Evolutionary conservation across 2,329 filamentous ascomycete species (phyloP), one percentile per base, ranked within the genome.

Genomic region (Graphiopsis chlorocephala): DNA sequence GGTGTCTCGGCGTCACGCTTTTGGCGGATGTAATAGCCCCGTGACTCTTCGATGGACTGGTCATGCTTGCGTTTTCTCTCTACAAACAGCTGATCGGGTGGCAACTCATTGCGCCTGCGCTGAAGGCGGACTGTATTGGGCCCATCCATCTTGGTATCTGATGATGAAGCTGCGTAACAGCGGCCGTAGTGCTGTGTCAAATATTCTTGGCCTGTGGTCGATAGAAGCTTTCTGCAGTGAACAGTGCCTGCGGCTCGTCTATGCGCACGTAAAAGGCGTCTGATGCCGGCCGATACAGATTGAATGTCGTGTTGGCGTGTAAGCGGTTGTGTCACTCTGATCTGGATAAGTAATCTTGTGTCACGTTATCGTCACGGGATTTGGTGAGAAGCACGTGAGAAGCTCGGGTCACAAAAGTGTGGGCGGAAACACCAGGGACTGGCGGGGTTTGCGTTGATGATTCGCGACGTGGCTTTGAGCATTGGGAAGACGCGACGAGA

Each of bases 91-190:
- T 67, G 64, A 42, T 73, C 71, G 15, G 72, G 72, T 2, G 69
- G 70, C 23, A 66, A 65, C 42, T 75, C 72, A 57, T 66, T 63
- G 26, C 68, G 61, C 63, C 71, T 72, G 42, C 73, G 72, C 68
- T 75, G 73, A 45, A 75, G 63, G 47, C 68, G 68, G 15, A 75
- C 66, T 15, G 67, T 63, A n/a, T 65, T 62, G 31, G 73, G 73
- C 12, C 68, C 72, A 7, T 66, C 67, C 69, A 68, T 70, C n/a
- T 63, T 29, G 62, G 12, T n/a, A 12, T 6, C 23, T 5, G 17
- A 7, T 31, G 10, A n/a, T 2, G 12, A 20, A 20, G 38, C 17
- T 17, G n/a, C 4, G n/a, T n/a, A 45, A 10, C 31, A 14, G 17
- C 23, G 10, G 15, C 14, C 5, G 29, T 15, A 23, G 14, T 10